phyloP scores from a whole-genome alignment of 2,329 filamentous ascomycete genomes.

The Neofusicoccum sp. region DNA sequence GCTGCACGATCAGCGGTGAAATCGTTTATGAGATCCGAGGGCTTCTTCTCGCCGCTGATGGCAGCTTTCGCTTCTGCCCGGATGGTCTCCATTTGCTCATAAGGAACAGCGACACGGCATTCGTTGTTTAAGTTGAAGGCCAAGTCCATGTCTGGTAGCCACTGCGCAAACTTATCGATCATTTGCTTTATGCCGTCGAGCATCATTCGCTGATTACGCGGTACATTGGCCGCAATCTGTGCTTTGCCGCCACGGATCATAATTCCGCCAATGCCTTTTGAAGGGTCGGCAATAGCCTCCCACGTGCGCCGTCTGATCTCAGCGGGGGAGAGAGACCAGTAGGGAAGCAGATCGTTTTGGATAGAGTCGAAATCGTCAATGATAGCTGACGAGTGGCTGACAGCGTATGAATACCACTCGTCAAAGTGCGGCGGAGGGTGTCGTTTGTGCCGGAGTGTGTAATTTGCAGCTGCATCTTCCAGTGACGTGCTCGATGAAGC shows the following conservation, averaged over 20 bases:
- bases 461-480: constrained; percentile 53
- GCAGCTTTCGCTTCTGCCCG: background rate
- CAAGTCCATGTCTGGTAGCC: constrained; percentile 65
- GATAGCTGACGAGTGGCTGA: constrained; percentile 52
- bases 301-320: constrained; percentile 57
- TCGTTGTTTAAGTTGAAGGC: constrained; percentile 66
- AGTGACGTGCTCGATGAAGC: constrained; percentile 53
- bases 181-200: constrained; percentile 57
- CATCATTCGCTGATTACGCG: constrained; percentile 62
- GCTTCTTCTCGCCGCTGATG: background rate
- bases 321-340: constrained; percentile 54
- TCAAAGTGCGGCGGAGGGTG: constrained; percentile 63
- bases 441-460: constrained; percentile 55
- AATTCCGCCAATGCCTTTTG: constrained; percentile 60
- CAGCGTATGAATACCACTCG: constrained; percentile 61
- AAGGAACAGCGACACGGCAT: constrained; percentile 59
- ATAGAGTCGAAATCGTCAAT: constrained; percentile 66
- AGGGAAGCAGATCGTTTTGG: constrained; percentile 58
- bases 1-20: constrained; percentile 44
- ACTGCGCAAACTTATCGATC: constrained; percentile 56
- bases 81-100: constrained; percentile 26
- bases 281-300: constrained; percentile 55
- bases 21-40: constrained; percentile 24
- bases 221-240: constrained; percentile 52
- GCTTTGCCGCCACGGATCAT: constrained; percentile 58